Conservation (phyloP, 2,329 filamentous ascomycete species). For the Aspergillus sp. region DNA sequence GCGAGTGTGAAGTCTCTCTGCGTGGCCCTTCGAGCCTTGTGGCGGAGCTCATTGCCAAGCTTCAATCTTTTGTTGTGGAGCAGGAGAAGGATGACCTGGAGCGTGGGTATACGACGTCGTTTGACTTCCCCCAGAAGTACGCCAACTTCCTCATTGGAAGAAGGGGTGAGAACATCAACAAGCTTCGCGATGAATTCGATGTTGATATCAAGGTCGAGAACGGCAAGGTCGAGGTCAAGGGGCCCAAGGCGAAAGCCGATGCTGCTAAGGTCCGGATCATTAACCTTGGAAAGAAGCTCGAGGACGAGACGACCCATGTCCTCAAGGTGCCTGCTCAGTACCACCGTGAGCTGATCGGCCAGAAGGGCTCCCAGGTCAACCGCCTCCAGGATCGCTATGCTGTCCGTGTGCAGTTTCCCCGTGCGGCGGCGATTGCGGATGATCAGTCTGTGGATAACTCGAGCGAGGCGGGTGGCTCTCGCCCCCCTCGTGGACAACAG, state of each 20-base stretch:
- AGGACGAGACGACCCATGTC: slow-evolving; percentile 83
- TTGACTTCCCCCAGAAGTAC: slow-evolving; percentile 93
- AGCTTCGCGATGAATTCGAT: slow-evolving; percentile 66
- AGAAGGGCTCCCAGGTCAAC: slow-evolving; percentile 83
- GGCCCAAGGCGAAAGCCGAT: slow-evolving; percentile 91
- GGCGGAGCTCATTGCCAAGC: slow-evolving; percentile 67
- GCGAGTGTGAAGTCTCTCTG: slow-evolving; percentile 59
- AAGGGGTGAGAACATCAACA: slow-evolving; percentile 66
- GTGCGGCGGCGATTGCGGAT: slow-evolving; percentile 55
- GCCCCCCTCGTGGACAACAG: slow-evolving; percentile 67
- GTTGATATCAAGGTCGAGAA: slow-evolving; percentile 86
- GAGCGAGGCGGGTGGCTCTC: slow-evolving; percentile 61
- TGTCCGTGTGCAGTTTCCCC: slow-evolving; percentile 94
- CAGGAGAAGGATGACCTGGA: slow-evolving; percentile 93
- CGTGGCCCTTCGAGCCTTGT: slow-evolving; percentile 74
- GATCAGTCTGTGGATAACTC: slow-evolving; percentile 69
- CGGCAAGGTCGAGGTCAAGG: slow-evolving; percentile 92
- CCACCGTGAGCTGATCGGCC: slow-evolving; percentile 89
- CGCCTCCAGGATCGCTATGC: slow-evolving; percentile 88
- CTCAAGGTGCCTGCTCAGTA: slow-evolving; percentile 92
- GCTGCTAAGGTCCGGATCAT: slow-evolving; percentile 79
- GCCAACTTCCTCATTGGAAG: slow-evolving; percentile 78
- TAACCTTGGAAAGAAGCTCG: slow-evolving; percentile 73
- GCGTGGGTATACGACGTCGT: slow-evolving; percentile 78
- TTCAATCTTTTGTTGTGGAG: slow-evolving; percentile 75